Base-by-base conservation (phyloP, 768 basidiomycete species). In the Lentinula detonsa region DNA sequence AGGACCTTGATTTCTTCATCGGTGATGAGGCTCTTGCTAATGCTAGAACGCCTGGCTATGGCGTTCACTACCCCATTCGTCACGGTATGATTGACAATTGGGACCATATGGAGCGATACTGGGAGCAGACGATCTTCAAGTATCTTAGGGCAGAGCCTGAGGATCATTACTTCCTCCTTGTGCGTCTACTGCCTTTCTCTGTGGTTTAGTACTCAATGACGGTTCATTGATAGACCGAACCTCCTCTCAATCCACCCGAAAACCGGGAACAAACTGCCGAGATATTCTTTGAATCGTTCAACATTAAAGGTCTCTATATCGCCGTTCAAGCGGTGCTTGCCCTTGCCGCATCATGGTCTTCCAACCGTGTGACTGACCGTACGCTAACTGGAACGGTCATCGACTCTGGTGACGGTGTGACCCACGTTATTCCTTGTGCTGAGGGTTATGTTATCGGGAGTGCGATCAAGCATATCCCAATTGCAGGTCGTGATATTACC, bases 51-150 rank as follows among this genome's bases (percentile, higher is more conserved):
- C 90, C 90, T 0, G 90, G 90, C 2, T 99, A 98, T 75, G 87
- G 90, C 23, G 84, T 99, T 3, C 90, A 94, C 74, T 98, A 98
- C 74, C 97, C 97, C 13, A 98, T 98, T 70, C 84, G 92, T 59
- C 97, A 98, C 70, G 96, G 96, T 28, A 89, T 92, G 89, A 96
- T 97, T 69, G 95, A 97, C 64, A 97, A 97, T 68, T 95, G 93
- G 93, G 93, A 95, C 72, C 87, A 97, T 66, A 98, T 98, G 95
- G 96, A 98, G 73, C 82, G 95, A 33, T 98, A 95, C 76, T 99
- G 97, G 97, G 95, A 97, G 73, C 96, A 99, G 80, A 93, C 90
- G 65, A 98, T 98, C 83, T 99, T 98, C 87, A 98, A 99, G 76
- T 98, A 98, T 78, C 81, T 99, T 63, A 83, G 96, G 60, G 95